These are phyloP conservation scores for Mycosarcoma mackinlayi DNA, from an alignment of 1,284 basidiomycete species.

Conservation along the genomic window DNA sequence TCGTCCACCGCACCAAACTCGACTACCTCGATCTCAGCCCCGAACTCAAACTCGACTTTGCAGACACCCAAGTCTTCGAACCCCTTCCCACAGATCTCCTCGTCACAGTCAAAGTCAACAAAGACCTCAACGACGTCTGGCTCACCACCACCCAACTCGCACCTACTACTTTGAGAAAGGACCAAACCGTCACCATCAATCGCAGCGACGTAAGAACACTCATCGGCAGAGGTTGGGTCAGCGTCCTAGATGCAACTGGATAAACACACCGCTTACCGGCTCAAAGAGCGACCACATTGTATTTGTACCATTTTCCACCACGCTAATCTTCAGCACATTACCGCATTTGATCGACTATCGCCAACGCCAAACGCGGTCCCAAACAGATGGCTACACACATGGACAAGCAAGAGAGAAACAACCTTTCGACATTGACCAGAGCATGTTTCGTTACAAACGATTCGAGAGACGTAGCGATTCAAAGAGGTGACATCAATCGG, in stretches of 20 bases:
- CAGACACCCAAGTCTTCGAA: slow-evolving; percentile 25
- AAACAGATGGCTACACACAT: too few species aligned
- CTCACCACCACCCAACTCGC: slow-evolving; percentile 14
- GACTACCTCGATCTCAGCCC: slow-evolving; percentile 20
- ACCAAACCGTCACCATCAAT: slow-evolving; percentile 32
- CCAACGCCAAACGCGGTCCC: too few species aligned
- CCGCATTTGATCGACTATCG: too few species aligned
- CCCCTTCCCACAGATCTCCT: slow-evolving; percentile 16
- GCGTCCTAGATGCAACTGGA: slow-evolving; percentile 14
- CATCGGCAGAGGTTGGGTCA: slow-evolving; percentile 35
- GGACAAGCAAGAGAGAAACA: too few species aligned
- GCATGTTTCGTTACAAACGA: too few species aligned
- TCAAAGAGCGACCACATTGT: neutral
- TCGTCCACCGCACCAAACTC: slow-evolving; percentile 21
- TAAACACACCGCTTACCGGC: neutral
- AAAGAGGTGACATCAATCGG: too few species aligned
- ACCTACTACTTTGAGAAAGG: slow-evolving; percentile 24
- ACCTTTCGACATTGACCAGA: too few species aligned
- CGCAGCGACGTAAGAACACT: slow-evolving; percentile 20
- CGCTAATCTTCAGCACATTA: neutral
- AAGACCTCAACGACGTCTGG: slow-evolving; percentile 29
- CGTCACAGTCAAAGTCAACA: slow-evolving; percentile 30
- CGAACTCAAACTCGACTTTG: slow-evolving; percentile 12
- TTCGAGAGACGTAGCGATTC: too few species aligned
- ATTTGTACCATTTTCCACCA: neutral